Conservation (phyloP, 208 protist genomes). For the Crithidia bombi region DNA sequence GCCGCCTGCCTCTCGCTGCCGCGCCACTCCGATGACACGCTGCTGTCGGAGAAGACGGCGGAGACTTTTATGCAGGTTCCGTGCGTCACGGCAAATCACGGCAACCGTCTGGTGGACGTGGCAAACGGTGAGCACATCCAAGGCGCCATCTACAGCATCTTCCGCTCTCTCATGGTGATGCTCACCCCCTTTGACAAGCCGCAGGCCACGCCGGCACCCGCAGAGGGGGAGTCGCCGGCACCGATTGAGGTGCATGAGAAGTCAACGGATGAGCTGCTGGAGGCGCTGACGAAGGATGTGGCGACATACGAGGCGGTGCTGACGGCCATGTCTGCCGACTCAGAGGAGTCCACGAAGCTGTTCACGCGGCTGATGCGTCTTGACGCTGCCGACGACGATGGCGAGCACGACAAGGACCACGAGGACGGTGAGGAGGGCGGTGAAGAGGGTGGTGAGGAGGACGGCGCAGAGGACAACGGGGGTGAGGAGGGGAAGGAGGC, state of each 20-base stretch:
- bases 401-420: slow-evolving; percentile 14
- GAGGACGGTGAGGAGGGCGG: slow-evolving; percentile 19
- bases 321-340: slow-evolving; percentile 45
- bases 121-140: slow-evolving; percentile 57
- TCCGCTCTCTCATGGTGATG: slow-evolving; percentile 50
- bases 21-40: slow-evolving; percentile 56
- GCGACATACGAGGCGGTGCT: slow-evolving; percentile 47
- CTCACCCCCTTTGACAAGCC: slow-evolving; percentile 67
- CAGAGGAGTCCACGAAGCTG: slow-evolving; percentile 49
- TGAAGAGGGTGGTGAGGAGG: slow-evolving; percentile 14
- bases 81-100: slow-evolving; percentile 65
- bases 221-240: slow-evolving; percentile 8
- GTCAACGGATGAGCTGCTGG: slow-evolving; percentile 33
- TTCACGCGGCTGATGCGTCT: slow-evolving; percentile 43
- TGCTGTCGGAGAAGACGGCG: slow-evolving; percentile 65
- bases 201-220: slow-evolving; percentile 18
- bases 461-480: slow-evolving; percentile 19
- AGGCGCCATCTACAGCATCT: slow-evolving; percentile 52
- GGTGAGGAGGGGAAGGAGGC: slow-evolving; percentile 15
- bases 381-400: slow-evolving; percentile 23
- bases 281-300: slow-evolving; percentile 44
- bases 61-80: slow-evolving; percentile 64
- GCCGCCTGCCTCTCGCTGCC: slow-evolving; percentile 73
- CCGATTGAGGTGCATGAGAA: slow-evolving; percentile 38
- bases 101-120: slow-evolving; percentile 50